Evolutionary conservation across 2,329 filamentous ascomycete species (phyloP), one percentile per base, ranked within the genome.

Genomic region (Myriosclerotinia duriaeana): DNA sequence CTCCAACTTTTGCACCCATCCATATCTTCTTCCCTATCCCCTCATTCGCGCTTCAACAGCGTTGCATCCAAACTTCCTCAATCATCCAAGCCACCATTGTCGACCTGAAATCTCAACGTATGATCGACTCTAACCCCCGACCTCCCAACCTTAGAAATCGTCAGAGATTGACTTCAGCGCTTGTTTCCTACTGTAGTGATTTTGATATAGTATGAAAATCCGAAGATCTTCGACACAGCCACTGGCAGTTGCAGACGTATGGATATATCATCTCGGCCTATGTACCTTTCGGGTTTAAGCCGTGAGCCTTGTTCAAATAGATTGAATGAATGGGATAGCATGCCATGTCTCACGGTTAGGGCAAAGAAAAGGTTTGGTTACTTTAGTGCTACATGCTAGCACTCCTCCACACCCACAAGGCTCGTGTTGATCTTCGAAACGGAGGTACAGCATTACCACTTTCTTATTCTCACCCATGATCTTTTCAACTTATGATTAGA

Each of bases 371-470:
- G 22, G 40, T 22, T 48, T 48, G 42, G 20, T 40, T 56, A 40
- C 42, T 50, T 38, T 20, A 26, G 17, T 34, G 17, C 40, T 22
- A 42, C 38, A 55, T 53, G 22, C 53, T 36, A 48, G 38, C 52
- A 65, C 53, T 58, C 42, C 53, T 65, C 53, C 63, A 65, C 53
- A 60, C 22, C 58, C 46, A 60, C 63, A 58, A 59, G 63, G 46
- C 54, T 65, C 54, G 63, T 65, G 63, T 53, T 20, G 34, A 34
- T 60, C 53, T 65, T 60, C 44, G 53, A 64, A 58, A 59, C 53
- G 14, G 42, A 48, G 30, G 30, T 40, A 40, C 62, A 60, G 17
- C 58, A 44, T 58, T 30, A 40, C 22, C 53, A 59, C 15, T 20
- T 48, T 58, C 36, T 26, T 34, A 30, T 42, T 50, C n/a, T 52